Evolutionary conservation across 2,329 filamentous ascomycete species (phyloP), one percentile per base, ranked within the genome.

Genomic region (Bipolaris sorokiniana): DNA sequence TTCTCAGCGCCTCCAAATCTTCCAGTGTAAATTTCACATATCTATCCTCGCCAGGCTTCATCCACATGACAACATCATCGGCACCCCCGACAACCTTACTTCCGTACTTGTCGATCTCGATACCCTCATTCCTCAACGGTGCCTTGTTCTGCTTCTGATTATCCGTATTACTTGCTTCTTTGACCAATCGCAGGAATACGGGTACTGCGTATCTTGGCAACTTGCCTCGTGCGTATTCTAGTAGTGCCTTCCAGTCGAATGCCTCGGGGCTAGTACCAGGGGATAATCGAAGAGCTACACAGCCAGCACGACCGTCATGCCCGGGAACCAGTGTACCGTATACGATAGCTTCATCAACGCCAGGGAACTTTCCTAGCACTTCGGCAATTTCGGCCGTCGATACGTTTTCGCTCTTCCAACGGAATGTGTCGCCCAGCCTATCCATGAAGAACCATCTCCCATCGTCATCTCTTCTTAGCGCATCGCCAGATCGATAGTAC

Each of bases 61-160:
- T 59, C 71, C 71, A 74, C 54, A 72, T 55, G n/a, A 74, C 66
- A 5, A 55, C 51, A 59, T 74, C 70, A 1, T 55, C 52, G 16
- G 58, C 50, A 1, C 71, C 70, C 7, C 65, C 65, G 5, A 55
- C 26, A 11, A 71, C 66, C 51, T 70, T 71, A n/a, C 60, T 58
- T 2, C 70, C 69, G 48, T 59, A 73, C 52, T 58, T 62, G 3
- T 78, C 72, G 3, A 84, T 83, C 66, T 90, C 83, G 9, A 90
- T 82, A 0, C 88, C 88, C 63, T 90, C 87, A 49, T 84, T 81
- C 67, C 87, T 82, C 48, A 91, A 77, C 1, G 86, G 86, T 2
- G 86, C 82, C 73, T 92, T 92, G 67, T 91, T 90, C 75, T 91
- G 89, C 77, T 93, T 92, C 72, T 91, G 88, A 65, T 91, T 92